phyloP scores from a whole-genome alignment of 352 stramenopile species.

The Phytophthora pseudosyringae region DNA sequence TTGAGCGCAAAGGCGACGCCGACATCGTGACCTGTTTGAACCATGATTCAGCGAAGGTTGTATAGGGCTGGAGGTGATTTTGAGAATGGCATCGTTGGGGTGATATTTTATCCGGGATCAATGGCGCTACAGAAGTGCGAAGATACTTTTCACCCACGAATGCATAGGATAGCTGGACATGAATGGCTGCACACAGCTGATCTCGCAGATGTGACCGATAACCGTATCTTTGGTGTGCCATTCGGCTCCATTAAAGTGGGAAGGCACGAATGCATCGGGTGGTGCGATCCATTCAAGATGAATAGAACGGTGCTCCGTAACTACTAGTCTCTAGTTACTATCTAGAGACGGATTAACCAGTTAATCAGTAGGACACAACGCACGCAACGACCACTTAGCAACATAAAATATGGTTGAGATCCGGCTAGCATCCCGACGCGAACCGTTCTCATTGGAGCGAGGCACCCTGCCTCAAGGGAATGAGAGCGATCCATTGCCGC shows the following conservation, averaged over 20 bases:
- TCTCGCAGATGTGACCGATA: background rate
- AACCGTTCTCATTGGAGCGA: conserved; percentile 2
- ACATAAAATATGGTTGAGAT: conserved; percentile 1
- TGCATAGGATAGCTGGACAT: background rate
- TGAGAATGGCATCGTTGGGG: background rate
- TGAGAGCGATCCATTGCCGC: background rate
- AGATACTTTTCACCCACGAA: background rate
- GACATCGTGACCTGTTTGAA: conserved; percentile 41
- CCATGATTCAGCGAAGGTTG: conserved; percentile 20
- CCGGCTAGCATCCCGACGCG: background rate
- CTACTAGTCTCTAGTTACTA: too few species aligned
- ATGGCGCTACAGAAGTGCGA: background rate
- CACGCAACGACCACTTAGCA: background rate
- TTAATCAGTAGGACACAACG: background rate
- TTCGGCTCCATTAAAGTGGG: background rate
- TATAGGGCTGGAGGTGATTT: background rate
- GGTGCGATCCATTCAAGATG: background rate
- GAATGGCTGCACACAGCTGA: background rate
- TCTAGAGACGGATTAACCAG: background rate
- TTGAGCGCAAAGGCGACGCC: conserved; percentile 25
- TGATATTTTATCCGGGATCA: background rate
- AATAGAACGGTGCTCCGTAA: background rate
- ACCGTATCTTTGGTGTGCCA: background rate
- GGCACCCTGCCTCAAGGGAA: background rate
- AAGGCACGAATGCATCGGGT: background rate